Evolutionary conservation across 108 stramenopile species (phyloP).

Genomic region (Fragilariopsis cylindrus): DNA sequence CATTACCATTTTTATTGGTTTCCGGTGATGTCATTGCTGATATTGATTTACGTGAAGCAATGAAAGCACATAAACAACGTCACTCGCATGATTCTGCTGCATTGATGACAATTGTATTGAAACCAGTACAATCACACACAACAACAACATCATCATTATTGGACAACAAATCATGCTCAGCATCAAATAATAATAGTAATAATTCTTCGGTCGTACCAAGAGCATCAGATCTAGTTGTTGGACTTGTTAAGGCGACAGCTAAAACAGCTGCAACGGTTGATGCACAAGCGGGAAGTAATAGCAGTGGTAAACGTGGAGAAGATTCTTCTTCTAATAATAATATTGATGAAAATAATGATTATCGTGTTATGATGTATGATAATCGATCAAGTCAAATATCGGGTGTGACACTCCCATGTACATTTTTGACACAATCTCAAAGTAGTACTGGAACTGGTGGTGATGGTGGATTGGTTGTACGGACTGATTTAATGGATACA

Average conservation of each 20-base stretch:
- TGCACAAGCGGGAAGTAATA: neutral
- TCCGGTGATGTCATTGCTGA: constrained; percentile 93
- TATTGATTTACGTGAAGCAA: constrained; percentile 69
- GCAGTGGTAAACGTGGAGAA: neutral
- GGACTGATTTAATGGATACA: constrained; percentile 90
- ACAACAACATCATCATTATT: neutral
- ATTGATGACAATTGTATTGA: constrained; percentile 89
- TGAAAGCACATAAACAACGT: constrained; percentile 66
- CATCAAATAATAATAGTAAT: constrained; percentile 16
- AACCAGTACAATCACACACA: constrained; percentile 33
- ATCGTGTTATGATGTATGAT: constrained; percentile 79
- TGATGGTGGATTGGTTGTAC: constrained; percentile 16
- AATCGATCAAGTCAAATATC: constrained; percentile 31
- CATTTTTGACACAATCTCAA: constrained; percentile 57
- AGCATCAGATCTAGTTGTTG: constrained; percentile 18
- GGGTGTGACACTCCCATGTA: constrained; percentile 58
- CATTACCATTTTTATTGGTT: constrained; percentile 96
- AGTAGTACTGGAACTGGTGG: neutral
- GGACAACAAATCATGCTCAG: neutral
- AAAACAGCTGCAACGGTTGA: constrained; percentile 7
- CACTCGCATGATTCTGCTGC: constrained; percentile 74
- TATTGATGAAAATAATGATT: constrained; percentile 39
- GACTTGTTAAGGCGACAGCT: constrained; percentile 6
- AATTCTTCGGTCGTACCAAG: constrained; percentile 32
- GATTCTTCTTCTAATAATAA: neutral